Percentiles rank a stretch among this genome's conserved stretches.
Evolutionary conservation across 2,329 filamentous ascomycete genomes (phyloP).

Genomic region (Monosporascus cannonballus): DNA sequence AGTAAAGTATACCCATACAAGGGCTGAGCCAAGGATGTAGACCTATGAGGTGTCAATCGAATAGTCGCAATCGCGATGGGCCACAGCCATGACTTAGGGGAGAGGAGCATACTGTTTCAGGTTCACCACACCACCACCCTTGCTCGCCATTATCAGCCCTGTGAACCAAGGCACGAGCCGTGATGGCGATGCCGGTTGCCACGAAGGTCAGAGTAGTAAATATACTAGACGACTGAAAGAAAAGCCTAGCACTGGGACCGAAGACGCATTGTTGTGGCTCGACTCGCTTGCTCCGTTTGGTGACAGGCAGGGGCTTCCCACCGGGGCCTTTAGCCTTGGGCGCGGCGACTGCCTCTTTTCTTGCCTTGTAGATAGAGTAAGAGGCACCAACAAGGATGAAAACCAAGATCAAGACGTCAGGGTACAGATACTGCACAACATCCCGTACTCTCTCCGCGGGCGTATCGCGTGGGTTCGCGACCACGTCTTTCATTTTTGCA

Average conservation of each 20-base stretch:
- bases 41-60: slow-evolving; percentile 47
- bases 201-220: slow-evolving; percentile 70
- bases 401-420: slow-evolving; percentile 43
- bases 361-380: slow-evolving; percentile 47
- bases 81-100: slow-evolving; percentile 3
- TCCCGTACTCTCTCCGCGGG: slow-evolving; percentile 38
- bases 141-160: slow-evolving; percentile 24
- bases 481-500: slow-evolving; percentile 24
- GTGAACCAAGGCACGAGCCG: slow-evolving; percentile 64
- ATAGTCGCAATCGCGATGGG: not conserved
- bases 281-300: slow-evolving; percentile 47
- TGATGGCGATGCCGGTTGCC: slow-evolving; percentile 66
- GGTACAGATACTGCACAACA: slow-evolving; percentile 45
- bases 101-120: slow-evolving; percentile 23
- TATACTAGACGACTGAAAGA: slow-evolving; percentile 71
- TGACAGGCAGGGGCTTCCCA: slow-evolving; percentile 75
- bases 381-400: slow-evolving; percentile 46
- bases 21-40: slow-evolving; percentile 77
- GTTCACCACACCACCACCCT: slow-evolving; percentile 26
- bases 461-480: slow-evolving; percentile 21
- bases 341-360: slow-evolving; percentile 39
- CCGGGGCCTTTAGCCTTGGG: slow-evolving; percentile 67
- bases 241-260: slow-evolving; percentile 34
- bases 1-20: slow-evolving; percentile 79
- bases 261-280: slow-evolving; percentile 33